Percentiles rank a stretch among this genome's conserved stretches.
These are phyloP conservation scores for Actinidia arguta DNA, from an alignment of 179 eudicot species.

Conservation along the genomic window DNA sequence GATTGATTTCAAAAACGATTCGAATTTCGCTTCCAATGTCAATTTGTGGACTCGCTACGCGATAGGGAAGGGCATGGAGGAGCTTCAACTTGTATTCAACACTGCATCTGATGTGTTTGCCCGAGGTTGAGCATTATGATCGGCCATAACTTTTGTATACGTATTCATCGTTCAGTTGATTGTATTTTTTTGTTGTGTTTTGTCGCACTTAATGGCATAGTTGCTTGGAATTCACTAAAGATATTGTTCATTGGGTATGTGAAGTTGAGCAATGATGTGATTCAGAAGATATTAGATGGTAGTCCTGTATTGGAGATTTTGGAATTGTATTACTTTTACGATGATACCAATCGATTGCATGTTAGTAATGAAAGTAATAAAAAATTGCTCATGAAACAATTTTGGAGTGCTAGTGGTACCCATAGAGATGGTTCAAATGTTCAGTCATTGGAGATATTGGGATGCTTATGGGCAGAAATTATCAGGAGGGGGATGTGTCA, in stretches of 20 bases:
- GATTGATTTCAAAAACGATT: background rate
- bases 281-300: constrained; percentile 7
- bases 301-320: constrained; percentile 16
- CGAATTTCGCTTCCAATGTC: background rate
- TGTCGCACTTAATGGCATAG: no score
- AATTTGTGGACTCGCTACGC: background rate
- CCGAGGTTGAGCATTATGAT: background rate
- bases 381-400: background rate
- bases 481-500: background rate
- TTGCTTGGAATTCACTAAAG: no score
- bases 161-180: background rate
- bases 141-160: background rate
- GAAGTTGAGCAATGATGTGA: background rate
- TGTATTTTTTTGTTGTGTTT: background rate
- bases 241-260: background rate
- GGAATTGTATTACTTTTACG: constrained; percentile 4
- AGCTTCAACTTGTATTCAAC: background rate
- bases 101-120: background rate
- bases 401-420: background rate
- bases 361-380: background rate
- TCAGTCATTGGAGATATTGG: constrained; percentile 15
- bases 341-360: background rate
- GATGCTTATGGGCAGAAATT: background rate
- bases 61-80: background rate
- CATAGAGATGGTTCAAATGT: background rate